Evolutionary conservation across 805 yeast genomes (phyloP), one percentile per base, ranked within the genome.

Genomic region (Kluyveromyces siamensis): DNA sequence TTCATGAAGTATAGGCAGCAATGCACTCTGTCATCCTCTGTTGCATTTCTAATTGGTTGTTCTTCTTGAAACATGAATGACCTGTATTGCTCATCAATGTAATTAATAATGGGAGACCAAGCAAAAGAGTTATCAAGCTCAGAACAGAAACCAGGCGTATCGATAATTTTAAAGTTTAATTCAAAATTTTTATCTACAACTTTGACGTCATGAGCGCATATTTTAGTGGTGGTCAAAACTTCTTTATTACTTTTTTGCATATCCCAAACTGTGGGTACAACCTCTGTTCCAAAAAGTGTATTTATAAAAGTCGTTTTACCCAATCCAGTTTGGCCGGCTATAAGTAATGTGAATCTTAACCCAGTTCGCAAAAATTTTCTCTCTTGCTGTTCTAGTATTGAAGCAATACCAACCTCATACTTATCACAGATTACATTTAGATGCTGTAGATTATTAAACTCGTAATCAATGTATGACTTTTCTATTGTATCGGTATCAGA

Each of bases 241-340:
- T 44, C 64, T 67, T 51, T 66, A 65, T 52, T 64, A 64, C 71
- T 49, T 61, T 44, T 62, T 67, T 66, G 71, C 43, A 68, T 71
- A 60, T 61, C 74, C 76, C 55, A 66, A 56, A 60, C 69, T 67
- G 52, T 68, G 60, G 67, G 72, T 55, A 63, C 64, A 46, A 65
- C 70, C 46, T 61, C 40, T 1, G 82, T 68, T 41, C 83, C 82
- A 63, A 87, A 85, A 53, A 90, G 72, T 8, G 95, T 82, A 71
- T 90, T 87, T 56, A 88, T 70, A 53, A 89, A 87, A 1, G 91
- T 80, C 4, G 87, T 79, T 62, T 87, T 87, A 42, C 95, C 96
- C 46, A 86, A 73, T 2, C 96, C 96, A 45, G 84, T 73, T 65
- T 84, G 89, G 30, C 97, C 96, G 44, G 84, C 89, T 37, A 88